These are phyloP conservation scores for Scheffersomyces insectosa DNA, from an alignment of 1,139 yeast species.

Conservation along the genomic window DNA sequence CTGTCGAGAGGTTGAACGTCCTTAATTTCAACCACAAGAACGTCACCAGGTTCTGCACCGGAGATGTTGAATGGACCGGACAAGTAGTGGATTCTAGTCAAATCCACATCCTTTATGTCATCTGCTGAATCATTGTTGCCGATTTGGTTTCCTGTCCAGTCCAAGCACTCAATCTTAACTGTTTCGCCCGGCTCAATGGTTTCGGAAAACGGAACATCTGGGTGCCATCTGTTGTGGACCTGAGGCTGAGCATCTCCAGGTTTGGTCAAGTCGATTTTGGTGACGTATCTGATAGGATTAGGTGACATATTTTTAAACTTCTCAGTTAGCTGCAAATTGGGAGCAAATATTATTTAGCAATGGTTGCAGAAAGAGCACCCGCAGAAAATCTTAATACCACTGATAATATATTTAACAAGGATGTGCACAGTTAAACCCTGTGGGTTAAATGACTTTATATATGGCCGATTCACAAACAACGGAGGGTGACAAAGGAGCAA, in stretches of 20 bases:
- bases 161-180: constrained; percentile 49
- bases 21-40: constrained; percentile 47
- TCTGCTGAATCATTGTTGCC: constrained; percentile 48
- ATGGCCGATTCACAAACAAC: too few species aligned
- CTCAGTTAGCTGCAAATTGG: too few species aligned
- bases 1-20: constrained; percentile 53
- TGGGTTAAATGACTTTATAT: too few species aligned
- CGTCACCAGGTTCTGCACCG: constrained; percentile 49
- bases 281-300: constrained; percentile 10
- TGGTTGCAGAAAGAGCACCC: too few species aligned
- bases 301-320: too few species aligned
- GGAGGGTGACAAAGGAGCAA: too few species aligned
- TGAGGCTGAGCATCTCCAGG: constrained; percentile 49
- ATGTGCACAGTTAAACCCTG: too few species aligned
- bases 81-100: constrained; percentile 45
- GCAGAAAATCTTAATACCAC: too few species aligned
- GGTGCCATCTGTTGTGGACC: constrained; percentile 55
- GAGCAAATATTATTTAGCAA: too few species aligned
- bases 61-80: constrained; percentile 49
- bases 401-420: too few species aligned
- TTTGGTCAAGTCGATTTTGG: constrained; percentile 37
- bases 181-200: constrained; percentile 41
- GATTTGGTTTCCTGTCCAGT: constrained; percentile 56
- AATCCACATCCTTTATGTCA: constrained; percentile 44
- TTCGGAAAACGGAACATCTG: constrained; percentile 44